Base-by-base conservation (phyloP, 345 rosid species). In the Murraya paniculata region DNA sequence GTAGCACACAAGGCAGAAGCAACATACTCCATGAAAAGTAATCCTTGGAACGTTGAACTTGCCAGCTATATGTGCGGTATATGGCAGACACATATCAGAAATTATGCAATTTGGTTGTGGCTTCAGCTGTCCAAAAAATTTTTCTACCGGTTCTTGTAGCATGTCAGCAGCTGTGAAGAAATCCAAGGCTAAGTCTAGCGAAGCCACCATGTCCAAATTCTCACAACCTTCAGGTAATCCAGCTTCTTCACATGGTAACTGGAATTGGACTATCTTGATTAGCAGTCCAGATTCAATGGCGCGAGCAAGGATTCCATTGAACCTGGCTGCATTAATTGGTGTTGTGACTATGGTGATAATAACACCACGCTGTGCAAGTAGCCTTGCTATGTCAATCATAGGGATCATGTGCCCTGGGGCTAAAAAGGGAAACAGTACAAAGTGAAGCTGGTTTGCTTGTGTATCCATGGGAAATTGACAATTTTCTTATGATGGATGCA, bases 381-480 rank as follows among this genome's bases (percentile, higher is more conserved):
- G 81, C 69, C 27, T 80, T 60, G 86, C 84, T 59, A 88, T 81
- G 81, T 86, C 89, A 5, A 83, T 59, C 83, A 86, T 64, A 66
- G 91, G 91, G 73, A 86, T 77, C 86, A 88, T 74, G 72, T 88
- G 91, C 65, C 89, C 88, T 28, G 75, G 86, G 36, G 85, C 85
- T 81, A 88, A 78, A 65, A 28, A 82, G 7, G 91, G 91, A 38
- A 88, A 72, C n/a, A 86, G 68, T 13, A 81, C 79, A 71, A 88
- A 88, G 82, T 88, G 91, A 74, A 84, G 82, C 33, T 45, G 79
- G 38, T 55, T 60, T 60, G 31, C 1, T 56, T 65, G 24, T 14
- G 56, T 50, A 19, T 35, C 77, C 83, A 75, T 45, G 4, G 50
- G 18, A 45, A 45, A 45, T 45, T 62, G 28, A 16, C 8, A 22